A percentile compares a stretch with the other conserved stretches of the same genome.
Conservation (phyloP, 257 asterid genomes). For the Knoxia roxburghii region DNA sequence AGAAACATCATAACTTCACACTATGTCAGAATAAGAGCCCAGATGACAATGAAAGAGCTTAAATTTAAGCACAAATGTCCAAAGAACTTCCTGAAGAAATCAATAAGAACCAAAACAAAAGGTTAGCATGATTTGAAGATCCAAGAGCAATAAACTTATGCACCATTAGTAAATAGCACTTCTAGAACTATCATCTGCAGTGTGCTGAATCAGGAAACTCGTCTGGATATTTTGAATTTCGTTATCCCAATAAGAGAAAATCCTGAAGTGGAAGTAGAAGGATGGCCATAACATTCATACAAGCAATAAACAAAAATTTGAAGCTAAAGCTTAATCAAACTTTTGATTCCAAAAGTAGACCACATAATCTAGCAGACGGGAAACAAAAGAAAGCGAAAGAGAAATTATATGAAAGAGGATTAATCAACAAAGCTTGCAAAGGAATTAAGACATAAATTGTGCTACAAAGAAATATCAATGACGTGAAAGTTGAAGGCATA, state of each 20-base stretch:
- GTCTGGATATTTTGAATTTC: not conserved
- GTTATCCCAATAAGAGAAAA: not conserved
- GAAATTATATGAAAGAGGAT: not conserved
- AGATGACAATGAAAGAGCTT: not conserved
- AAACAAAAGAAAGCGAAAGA: not conserved
- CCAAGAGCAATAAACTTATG: not conserved
- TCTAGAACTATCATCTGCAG: not conserved
- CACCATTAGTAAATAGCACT: not conserved
- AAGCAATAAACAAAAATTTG: not conserved
- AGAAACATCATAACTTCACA: not conserved
- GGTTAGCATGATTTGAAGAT: not conserved
- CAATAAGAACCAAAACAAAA: not conserved
- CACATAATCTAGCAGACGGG: not conserved
- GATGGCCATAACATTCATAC: not conserved
- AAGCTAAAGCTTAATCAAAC: not conserved
- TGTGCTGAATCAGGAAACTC: not conserved
- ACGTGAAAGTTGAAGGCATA: not conserved
- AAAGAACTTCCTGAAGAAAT: not conserved
- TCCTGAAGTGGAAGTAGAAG: not conserved
- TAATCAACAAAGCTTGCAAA: not conserved
- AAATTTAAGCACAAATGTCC: not conserved
- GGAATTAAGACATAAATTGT: not conserved
- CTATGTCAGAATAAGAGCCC: constrained; percentile 1
- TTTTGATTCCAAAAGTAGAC: not conserved
- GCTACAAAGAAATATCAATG: not conserved